Evolutionary conservation across 2,329 filamentous ascomycete species (phyloP), one percentile per base, ranked within the genome.

Genomic region (Chrysoporthe austroafricana): DNA sequence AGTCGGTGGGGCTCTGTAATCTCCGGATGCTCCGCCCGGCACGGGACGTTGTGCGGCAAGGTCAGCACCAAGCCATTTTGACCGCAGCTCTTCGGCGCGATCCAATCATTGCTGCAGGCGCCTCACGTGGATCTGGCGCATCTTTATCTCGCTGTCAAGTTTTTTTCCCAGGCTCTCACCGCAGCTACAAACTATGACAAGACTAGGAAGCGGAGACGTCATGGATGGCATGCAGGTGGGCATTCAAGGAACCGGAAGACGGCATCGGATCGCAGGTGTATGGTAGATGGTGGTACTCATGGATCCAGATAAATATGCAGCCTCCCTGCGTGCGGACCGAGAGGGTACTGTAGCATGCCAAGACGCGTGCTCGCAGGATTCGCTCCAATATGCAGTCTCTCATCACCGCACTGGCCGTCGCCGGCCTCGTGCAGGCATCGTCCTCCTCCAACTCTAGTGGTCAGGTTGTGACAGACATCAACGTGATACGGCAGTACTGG

Each of bases 401-500:
- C 32, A 1, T 52, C 44, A 44, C 60, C 9, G 60, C 9, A 3
- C 11, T 62, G 44, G 60, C 60, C 46, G 46, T 52, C 18, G 60
- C 60, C 13, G 46, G 60, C 60, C 60, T 62, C 9, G 34, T 43
- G 11, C 60, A 52, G 26, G 60, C 46, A 16, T 50, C 44, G 11
- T 62, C 60, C 43, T 14, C 60, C 9, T 50, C 60, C 60, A 62
- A 62, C 44, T n/a, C 46, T 4, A 62, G 46, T 36, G 39, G 18
- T 32, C 44, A 48, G 32, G 57, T 76, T n/a, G 63, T 75, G 18
- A 76, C 73, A 0, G 77, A 78, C 66, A 70, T 77, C 63, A 72
- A 69, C 58, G 63, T 71, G 43, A 77, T 77, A 44, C 74, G 73
- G 32, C 70, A 69, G 43, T 73, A 74, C 69, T 84, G 82, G 82